Base-by-base conservation (phyloP, 345 rosid genomes). In the Gossypium anomalum region DNA sequence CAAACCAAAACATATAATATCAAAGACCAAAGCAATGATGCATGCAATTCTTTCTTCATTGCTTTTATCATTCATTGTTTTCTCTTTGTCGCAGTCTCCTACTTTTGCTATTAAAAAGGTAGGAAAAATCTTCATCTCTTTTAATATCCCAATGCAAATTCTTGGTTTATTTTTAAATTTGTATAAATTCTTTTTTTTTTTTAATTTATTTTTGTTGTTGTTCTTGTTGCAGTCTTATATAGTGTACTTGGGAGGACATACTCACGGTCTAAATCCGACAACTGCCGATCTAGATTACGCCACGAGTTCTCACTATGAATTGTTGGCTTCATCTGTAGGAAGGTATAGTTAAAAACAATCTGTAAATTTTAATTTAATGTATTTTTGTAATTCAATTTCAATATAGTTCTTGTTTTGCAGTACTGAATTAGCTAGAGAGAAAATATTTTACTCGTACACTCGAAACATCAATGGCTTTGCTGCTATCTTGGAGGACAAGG, bases 401-500 rank as follows among this genome's bases (percentile, higher is more conserved):
- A 9, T 53, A 5, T 51, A 7, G 9, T 17, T 53, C 9, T 9
- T 43, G 41, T 34, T 63, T 17, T 67, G 83, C 86, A 89, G 91
- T 70, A 29, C 72, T 38, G 83, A 85, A 43, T 76, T 69, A 72
- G 91, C 97, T 6, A 68, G 65, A 77, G 92, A 85, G 4, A 79
- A 89, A n/a, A 86, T 90, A 23, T 83, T 86, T 49, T 86, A 88
- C 82, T 92, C 93, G 3, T 92, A 82, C 73, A 75, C 83, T 59
- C 84, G 66, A 61, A 61, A 79, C 38, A 86, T 92, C 78, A 92
- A 92, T 74, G 97, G 93, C 10, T 90, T 90, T 53, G 85, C 93
- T 2, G 95, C 89, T 2, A 7, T 78, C 17, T 88, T 92, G 44
- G 86, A 86, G 0, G 92, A 90, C 15, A 86, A 79, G 12, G 82